Base-by-base conservation (phyloP, 2,329 filamentous ascomycete species). In the Helotiales sp. region DNA sequence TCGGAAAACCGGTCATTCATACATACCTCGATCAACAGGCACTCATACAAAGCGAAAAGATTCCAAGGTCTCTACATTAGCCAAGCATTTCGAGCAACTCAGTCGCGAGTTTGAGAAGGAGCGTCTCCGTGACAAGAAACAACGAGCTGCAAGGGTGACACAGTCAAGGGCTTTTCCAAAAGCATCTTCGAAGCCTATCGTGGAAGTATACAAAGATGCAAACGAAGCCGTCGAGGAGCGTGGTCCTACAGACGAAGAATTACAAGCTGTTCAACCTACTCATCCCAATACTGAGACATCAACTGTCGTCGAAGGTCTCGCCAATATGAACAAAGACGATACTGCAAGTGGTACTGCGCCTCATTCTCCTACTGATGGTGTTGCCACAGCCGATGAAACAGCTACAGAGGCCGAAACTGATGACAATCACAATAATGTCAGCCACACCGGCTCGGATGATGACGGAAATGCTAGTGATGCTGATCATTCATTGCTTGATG, bases 71-170 rank as follows among this genome's bases (percentile, higher is more conserved):
- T 96, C 92, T 8, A 92, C 88, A n/a, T 80, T 99, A 50, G 91
- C 95, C 17, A 91, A 91, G 66, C 95, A 98, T 72, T 98, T 99
- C 70, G 96, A 99, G 73, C 93, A 98, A 72, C 80, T 99, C 56
- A 97, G 92, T 66, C 88, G 93, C 24, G 96, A 99, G 70, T 99
- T 99, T 65, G 70, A 71, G 51, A 96, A 93, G 67, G 93, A 99
- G 74, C 85, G 95, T 44, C 84, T 96, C 65, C 88, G 90, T 49
- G 93, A 98, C 72, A 85, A 90, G 63, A 88, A 88, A 67, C 89
- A 92, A 71, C 81, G 91, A 58, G 90, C 91, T 25, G 89, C 90
- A 46, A 91, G 87, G 69, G 86, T 89, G 70, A 82, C 84, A 42
- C 80, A 81, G 71, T 90, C 91, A 13, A 84, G 93, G 61, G 91